Percentiles rank a stretch among this genome's conserved stretches.
Conservation (phyloP, 2,329 filamentous ascomycete species). For the Pestalotiopsis sp. region DNA sequence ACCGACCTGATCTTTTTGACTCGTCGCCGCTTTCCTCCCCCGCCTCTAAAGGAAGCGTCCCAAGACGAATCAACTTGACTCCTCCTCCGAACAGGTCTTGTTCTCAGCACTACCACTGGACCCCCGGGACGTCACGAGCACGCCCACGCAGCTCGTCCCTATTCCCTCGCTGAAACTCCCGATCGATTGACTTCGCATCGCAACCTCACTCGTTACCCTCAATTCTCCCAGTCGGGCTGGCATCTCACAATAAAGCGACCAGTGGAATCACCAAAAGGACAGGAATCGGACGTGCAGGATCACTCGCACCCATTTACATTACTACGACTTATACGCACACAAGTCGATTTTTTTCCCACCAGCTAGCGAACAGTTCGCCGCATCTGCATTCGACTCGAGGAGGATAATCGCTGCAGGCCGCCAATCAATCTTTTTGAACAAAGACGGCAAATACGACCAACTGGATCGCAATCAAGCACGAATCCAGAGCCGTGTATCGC, state of each 20-base stretch:
- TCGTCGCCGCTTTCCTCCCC: background rate
- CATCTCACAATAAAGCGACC: background rate
- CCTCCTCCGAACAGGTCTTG: background rate
- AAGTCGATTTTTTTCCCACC: background rate
- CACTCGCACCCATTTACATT: background rate
- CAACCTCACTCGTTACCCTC: constrained; percentile 8
- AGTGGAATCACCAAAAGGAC: background rate
- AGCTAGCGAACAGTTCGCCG: background rate
- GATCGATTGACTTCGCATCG: constrained; percentile 15
- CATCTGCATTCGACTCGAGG: background rate
- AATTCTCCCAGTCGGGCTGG: constrained; percentile 3
- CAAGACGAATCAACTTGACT: background rate
- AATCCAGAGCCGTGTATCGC: background rate
- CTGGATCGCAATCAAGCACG: background rate
- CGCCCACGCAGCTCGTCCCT: background rate
- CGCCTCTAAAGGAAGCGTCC: background rate
- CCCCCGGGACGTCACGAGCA: constrained; percentile 2
- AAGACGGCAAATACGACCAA: background rate
- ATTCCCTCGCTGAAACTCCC: background rate
- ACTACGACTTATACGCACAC: background rate
- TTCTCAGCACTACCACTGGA: background rate
- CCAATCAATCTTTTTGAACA: background rate
- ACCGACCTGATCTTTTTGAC: background rate
- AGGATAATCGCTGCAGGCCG: background rate
- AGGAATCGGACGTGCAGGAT: constrained; percentile 10